phyloP scores from a whole-genome alignment of 257 asterid genomes.

The Craterostigma plantagineum region DNA sequence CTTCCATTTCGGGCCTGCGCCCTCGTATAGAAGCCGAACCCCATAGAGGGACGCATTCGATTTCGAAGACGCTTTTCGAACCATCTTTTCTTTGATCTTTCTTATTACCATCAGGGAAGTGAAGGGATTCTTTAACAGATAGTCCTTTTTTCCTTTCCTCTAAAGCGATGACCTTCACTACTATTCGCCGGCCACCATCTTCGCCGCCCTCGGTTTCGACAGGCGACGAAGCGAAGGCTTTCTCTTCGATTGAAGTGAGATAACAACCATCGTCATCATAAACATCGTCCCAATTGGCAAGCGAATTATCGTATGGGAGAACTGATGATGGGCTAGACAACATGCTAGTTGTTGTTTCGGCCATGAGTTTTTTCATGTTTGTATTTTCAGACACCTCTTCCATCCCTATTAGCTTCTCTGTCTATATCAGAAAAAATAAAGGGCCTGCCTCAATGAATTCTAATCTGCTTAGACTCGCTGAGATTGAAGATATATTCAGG shows the following conservation, averaged over 20 bases:
- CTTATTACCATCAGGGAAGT: conserved; percentile 31
- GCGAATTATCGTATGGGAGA: conserved; percentile 16
- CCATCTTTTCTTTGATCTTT: conserved; percentile 29
- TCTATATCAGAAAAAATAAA: background rate
- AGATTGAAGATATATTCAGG: no score
- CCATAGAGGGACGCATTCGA: conserved; percentile 79
- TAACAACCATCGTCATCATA: background rate
- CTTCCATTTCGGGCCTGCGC: conserved; percentile 82
- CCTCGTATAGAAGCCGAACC: conserved; percentile 61
- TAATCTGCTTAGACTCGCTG: no score
- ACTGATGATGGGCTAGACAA: conserved; percentile 23
- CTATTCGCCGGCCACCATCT: conserved; percentile 46
- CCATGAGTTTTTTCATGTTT: conserved; percentile 29
- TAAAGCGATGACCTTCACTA: conserved; percentile 56
- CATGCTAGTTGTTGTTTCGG: conserved; percentile 41
- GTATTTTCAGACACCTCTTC: conserved; percentile 55
- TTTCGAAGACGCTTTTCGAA: conserved; percentile 44
- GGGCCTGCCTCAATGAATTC: no score
- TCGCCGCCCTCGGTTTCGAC: conserved; percentile 52
- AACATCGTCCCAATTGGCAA: conserved; percentile 20
- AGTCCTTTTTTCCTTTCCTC: conserved; percentile 37
- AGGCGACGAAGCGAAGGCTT: no score
- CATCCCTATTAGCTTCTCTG: conserved; percentile 24
- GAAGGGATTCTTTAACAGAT: conserved; percentile 32
- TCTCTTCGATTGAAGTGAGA: no score